phyloP scores from a whole-genome alignment of 2,329 filamentous ascomycete genomes.

The Beauveria pseudobassiana region DNA sequence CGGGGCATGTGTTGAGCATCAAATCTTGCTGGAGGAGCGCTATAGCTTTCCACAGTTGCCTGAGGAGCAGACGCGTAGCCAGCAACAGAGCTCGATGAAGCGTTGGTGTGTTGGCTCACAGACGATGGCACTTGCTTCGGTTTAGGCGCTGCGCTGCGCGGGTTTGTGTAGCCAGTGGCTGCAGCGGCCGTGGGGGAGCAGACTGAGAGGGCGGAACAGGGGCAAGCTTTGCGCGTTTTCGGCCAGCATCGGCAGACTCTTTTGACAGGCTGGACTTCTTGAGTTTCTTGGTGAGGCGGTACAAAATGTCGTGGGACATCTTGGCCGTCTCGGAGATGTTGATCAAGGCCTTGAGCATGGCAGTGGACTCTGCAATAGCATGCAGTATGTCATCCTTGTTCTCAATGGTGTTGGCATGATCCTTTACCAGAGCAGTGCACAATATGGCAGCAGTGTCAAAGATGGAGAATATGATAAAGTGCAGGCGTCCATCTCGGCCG shows the following conservation, averaged over 20 bases:
- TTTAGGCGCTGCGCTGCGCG: neutral
- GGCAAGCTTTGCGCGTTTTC: constrained; percentile 5
- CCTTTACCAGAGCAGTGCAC: constrained; percentile 43
- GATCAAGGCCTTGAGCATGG: constrained; percentile 24
- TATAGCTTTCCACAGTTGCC: neutral
- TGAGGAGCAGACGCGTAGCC: neutral
- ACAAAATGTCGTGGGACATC: constrained; percentile 27
- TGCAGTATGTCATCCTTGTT: constrained; percentile 31
- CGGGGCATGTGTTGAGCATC: neutral
- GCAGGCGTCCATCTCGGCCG: constrained; percentile 39
- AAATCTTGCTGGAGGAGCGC: neutral
- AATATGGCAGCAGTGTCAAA: constrained; percentile 44
- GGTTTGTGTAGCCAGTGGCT: neutral
- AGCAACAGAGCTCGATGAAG: neutral
- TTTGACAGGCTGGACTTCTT: constrained; percentile 13
- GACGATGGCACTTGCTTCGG: neutral
- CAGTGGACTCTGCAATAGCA: constrained; percentile 28
- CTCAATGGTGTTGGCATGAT: constrained; percentile 23
- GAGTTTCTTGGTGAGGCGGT: constrained; percentile 22
- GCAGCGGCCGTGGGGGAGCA: neutral
- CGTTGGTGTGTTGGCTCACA: neutral
- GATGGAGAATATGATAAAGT: constrained; percentile 43
- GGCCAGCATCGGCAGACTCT: neutral
- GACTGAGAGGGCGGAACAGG: neutral
- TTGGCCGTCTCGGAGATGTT: constrained; percentile 26